A percentile compares a stretch with the other conserved stretches of the same genome.
Evolutionary conservation across 179 eudicot genomes (phyloP).

Genomic region (Beta lomatogona): DNA sequence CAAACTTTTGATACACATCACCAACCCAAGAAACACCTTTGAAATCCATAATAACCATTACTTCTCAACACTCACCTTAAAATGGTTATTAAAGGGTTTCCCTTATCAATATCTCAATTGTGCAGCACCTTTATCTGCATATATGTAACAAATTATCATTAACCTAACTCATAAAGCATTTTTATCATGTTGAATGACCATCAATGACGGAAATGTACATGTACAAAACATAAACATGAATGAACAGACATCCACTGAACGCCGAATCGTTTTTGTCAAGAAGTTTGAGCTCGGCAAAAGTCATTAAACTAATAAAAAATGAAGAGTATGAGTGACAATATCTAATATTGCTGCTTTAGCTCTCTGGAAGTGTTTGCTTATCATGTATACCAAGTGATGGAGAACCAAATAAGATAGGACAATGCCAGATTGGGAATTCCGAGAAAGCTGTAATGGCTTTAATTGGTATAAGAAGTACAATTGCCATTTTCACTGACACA

Average conservation of each 20-base stretch:
- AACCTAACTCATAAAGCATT: background rate
- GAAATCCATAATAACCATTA: slow-evolving; percentile 56
- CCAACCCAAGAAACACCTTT: slow-evolving; percentile 74
- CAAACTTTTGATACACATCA: slow-evolving; percentile 66
- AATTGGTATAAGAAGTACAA: background rate
- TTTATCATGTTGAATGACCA: background rate
- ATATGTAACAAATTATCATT: background rate
- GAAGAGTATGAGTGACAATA: background rate
- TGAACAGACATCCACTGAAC: background rate
- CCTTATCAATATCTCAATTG: background rate
- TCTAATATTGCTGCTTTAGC: background rate
- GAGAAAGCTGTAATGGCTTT: background rate
- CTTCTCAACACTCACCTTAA: background rate
- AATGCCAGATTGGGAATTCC: background rate
- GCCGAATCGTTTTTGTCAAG: background rate
- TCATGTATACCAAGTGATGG: background rate
- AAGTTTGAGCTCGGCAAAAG: background rate
- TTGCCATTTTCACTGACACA: background rate
- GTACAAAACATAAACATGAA: background rate
- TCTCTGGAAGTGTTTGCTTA: background rate
- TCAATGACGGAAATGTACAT: background rate
- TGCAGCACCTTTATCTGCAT: slow-evolving; percentile 25
- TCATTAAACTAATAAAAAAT: background rate
- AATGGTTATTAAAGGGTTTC: background rate
- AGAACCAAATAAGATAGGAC: background rate